phyloP scores from a whole-genome alignment of 1,284 basidiomycete genomes.

The Athelia psychrophila region DNA sequence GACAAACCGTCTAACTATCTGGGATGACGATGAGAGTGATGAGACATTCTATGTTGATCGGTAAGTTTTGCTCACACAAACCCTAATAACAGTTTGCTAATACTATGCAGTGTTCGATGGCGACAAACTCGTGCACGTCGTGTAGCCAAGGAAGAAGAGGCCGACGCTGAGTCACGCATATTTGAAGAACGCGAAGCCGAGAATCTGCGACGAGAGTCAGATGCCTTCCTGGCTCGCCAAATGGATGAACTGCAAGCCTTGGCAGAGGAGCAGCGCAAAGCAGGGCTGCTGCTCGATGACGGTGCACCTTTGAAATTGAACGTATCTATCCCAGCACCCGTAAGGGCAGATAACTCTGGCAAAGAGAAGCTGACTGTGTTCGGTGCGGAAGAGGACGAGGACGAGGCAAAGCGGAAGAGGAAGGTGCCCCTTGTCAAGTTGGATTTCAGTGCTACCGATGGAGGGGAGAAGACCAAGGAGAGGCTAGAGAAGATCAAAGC shows the following conservation, averaged over 20 bases:
- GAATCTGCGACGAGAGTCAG: constrained; percentile 81
- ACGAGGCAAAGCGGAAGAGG: constrained; percentile 74
- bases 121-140: constrained; percentile 64
- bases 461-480: constrained; percentile 73
- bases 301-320: constrained; percentile 84
- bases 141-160: constrained; percentile 71
- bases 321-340: constrained; percentile 55
- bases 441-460: constrained; percentile 79
- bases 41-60: constrained; percentile 86
- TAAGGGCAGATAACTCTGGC: constrained; percentile 42
- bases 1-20: constrained; percentile 69
- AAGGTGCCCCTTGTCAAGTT: constrained; percentile 82
- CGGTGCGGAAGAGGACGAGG: constrained; percentile 78
- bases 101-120: constrained; percentile 62
- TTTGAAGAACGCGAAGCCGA: constrained; percentile 84
- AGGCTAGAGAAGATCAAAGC: constrained; percentile 72
- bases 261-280: constrained; percentile 83
- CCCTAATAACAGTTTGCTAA: too few species aligned
- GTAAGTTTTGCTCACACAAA: constrained; percentile 36
- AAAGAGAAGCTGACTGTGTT: constrained; percentile 63
- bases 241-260: constrained; percentile 90
- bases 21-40: constrained; percentile 91
- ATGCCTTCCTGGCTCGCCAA: constrained; percentile 83
- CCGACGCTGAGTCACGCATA: constrained; percentile 78
- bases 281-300: constrained; percentile 86